Conservation (phyloP, 2,329 filamentous ascomycete species). For the Erysiphe pulchra region DNA sequence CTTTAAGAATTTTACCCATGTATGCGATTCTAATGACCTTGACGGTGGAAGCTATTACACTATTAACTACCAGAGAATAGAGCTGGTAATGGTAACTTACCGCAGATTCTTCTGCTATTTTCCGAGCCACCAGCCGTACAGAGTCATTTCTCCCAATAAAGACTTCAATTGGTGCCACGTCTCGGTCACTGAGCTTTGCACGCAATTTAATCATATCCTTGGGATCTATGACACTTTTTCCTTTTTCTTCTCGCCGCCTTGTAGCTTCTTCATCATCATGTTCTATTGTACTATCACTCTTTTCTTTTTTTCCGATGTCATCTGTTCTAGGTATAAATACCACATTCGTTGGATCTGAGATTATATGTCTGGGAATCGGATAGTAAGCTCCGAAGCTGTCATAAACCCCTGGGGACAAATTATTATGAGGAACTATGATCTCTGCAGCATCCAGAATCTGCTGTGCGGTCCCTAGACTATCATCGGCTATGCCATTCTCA, state of each 20-base stretch:
- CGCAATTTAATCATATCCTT: constrained; percentile 8
- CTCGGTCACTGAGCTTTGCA: constrained; percentile 15
- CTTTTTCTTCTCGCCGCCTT: constrained; percentile 22
- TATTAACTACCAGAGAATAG: constrained; percentile 1
- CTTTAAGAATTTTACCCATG: constrained; percentile 55
- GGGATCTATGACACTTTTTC: constrained; percentile 9
- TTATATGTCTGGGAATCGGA: constrained; percentile 38
- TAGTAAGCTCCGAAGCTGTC: constrained; percentile 48
- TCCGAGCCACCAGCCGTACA: constrained; percentile 35
- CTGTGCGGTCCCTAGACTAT: constrained; percentile 41
- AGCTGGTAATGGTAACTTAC: constrained; percentile 21
- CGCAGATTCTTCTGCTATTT: constrained; percentile 33
- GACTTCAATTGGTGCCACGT: constrained; percentile 35
- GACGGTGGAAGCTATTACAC: constrained; percentile 22
- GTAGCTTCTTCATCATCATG: constrained; percentile 17
- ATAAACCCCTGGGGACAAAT: constrained; percentile 39
- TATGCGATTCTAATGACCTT: constrained; percentile 48
- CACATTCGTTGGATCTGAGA: constrained; percentile 39
- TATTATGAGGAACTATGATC: constrained; percentile 47
- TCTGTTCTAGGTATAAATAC: constrained; percentile 2
- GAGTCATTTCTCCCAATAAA: constrained; percentile 30
- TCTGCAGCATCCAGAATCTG: constrained; percentile 55
- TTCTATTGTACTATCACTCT: constrained; percentile 6
- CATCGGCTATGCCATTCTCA: constrained; percentile 14
- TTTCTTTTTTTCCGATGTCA: constrained; percentile 9